These are phyloP conservation scores for Nakazawaea ernobii DNA, from an alignment of 805 yeast species.

Conservation along the genomic window DNA sequence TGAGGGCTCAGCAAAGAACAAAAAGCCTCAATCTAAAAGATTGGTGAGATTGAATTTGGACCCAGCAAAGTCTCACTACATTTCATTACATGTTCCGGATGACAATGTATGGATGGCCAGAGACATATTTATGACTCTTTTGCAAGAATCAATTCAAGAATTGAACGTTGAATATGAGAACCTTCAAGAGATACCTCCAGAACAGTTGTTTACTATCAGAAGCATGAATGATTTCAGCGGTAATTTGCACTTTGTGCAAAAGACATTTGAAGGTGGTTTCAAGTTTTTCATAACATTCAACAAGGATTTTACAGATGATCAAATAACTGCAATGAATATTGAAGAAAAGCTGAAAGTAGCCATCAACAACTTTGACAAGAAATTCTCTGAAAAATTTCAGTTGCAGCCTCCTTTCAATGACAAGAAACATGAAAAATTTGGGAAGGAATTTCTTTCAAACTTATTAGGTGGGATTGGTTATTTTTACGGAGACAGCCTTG, in stretches of 20 bases:
- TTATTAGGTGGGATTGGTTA: conserved; percentile 87
- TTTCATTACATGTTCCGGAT: conserved; percentile 65
- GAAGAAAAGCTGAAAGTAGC: conserved; percentile 27
- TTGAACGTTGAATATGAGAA: conserved; percentile 27
- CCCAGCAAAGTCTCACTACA: conserved; percentile 57
- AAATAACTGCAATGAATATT: conserved; percentile 33
- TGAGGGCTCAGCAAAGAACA: conserved; percentile 45
- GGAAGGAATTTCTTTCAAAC: conserved; percentile 74
- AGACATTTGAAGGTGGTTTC: conserved; percentile 65
- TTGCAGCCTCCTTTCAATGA: conserved; percentile 50
- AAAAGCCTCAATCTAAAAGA: conserved; percentile 29
- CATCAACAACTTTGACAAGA: conserved; percentile 37
- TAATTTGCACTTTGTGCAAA: conserved; percentile 74
- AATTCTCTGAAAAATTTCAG: conserved; percentile 46
- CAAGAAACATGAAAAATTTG: conserved; percentile 47
- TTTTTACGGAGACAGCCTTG: conserved; percentile 76
- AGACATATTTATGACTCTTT: conserved; percentile 64
- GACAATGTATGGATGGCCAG: conserved; percentile 72
- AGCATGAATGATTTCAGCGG: conserved; percentile 61
- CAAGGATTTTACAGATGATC: conserved; percentile 34
- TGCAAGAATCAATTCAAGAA: conserved; percentile 62
- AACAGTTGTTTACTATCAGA: conserved; percentile 48
- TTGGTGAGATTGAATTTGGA: conserved; percentile 39
- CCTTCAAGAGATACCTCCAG: conserved; percentile 33
- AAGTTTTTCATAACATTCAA: conserved; percentile 70